Evolutionary conservation across 805 yeast genomes (phyloP).

Genomic region (Candida insectorum): DNA sequence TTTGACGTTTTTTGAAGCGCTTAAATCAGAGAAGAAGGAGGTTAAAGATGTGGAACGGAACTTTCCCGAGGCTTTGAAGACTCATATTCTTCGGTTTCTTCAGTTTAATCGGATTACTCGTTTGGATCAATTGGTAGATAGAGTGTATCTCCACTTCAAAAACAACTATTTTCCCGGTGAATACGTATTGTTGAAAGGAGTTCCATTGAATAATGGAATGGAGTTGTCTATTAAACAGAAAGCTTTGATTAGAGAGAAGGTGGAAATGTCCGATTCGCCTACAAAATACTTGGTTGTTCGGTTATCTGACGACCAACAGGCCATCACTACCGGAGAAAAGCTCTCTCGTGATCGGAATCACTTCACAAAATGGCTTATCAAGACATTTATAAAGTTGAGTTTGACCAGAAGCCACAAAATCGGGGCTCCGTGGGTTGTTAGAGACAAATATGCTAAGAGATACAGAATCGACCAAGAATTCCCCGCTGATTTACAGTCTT

Average conservation of each 20-base stretch:
- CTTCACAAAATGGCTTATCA: conserved; percentile 86
- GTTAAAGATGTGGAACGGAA: conserved; percentile 64
- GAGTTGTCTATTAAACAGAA: conserved; percentile 28
- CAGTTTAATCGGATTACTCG: conserved; percentile 82
- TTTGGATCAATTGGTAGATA: conserved; percentile 84
- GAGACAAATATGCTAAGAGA: conserved; percentile 65
- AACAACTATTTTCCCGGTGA: conserved; percentile 92
- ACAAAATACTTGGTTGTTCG: conserved; percentile 70
- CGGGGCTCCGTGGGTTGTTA: conserved; percentile 97
- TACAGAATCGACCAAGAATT: conserved; percentile 62
- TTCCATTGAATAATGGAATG: conserved; percentile 17
- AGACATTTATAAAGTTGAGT: conserved; percentile 81
- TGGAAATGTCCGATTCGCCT: conserved; percentile 58
- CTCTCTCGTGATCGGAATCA: conserved; percentile 79
- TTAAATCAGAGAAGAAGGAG: conserved; percentile 60
- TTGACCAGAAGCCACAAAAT: conserved; percentile 73
- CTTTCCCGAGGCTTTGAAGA: conserved; percentile 89
- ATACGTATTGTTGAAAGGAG: conserved; percentile 56
- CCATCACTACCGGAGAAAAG: conserved; percentile 69
- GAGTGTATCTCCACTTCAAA: conserved; percentile 72
- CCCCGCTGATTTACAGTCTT: conserved; percentile 52
- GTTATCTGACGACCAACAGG: conserved; percentile 48
- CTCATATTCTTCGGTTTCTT: conserved; percentile 81
- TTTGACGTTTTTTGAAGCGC: conserved; percentile 86
- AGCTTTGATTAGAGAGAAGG: conserved; percentile 81